Evolutionary conservation across 1,139 yeast species (phyloP).

Genomic region (Geotrichum carabidarum): DNA sequence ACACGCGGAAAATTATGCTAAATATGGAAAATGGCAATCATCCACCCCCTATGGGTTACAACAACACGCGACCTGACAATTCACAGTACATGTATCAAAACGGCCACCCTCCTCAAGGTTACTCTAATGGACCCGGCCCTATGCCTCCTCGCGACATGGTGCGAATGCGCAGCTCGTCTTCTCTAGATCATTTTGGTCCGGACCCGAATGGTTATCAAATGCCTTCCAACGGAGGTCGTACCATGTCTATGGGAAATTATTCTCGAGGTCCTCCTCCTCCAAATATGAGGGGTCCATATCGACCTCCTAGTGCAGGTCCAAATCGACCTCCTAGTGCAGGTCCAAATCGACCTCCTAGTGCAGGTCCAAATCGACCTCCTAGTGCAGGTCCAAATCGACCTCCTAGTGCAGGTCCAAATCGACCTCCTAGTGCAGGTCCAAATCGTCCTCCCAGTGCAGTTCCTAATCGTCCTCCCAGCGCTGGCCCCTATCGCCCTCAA

Average conservation of each 20-base stretch:
- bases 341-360: no score
- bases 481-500: no score
- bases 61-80: not conserved
- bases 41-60: not conserved
- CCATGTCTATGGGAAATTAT: constrained; percentile 16
- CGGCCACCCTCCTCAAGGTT: not conserved
- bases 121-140: not conserved
- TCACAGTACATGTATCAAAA: not conserved
- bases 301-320: no score
- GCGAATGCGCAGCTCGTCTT: constrained; percentile 2
- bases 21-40: not conserved
- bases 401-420: not conserved
- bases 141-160: not conserved
- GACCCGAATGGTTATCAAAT: not conserved
- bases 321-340: no score
- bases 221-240: constrained; percentile 2
- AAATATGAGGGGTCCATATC: not conserved
- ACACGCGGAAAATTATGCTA: constrained; percentile 24
- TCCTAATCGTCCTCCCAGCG: no score
- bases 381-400: no score
- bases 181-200: not conserved
- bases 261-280: constrained; percentile 1
- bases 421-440: no score
- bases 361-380: no score
- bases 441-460: no score